Base-by-base conservation (phyloP, 2,329 filamentous ascomycete genomes). In the Trichophyton rubrum region DNA sequence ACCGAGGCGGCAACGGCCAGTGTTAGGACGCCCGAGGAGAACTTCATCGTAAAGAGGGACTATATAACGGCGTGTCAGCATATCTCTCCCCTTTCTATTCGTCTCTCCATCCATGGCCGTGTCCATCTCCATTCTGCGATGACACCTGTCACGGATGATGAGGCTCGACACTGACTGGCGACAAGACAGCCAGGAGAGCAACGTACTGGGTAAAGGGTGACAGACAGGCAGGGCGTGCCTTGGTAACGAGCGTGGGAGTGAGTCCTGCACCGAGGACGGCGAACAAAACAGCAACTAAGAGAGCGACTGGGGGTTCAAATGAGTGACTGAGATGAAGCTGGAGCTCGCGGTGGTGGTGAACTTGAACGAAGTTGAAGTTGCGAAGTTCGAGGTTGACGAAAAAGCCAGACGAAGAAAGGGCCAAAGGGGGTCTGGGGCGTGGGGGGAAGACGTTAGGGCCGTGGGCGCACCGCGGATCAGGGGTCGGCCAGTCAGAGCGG, bases 1-100 rank as follows among this genome's bases (percentile, higher is more conserved):
- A 63, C 62, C 4, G 62, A 71, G 60, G 74, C 73, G 61, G 74
- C 73, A 62, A 76, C 75, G 59, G 74, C 74, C 62, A 77, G 68
- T 62, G 73, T 72, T 35, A 73, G 61, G 62, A 71, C 69, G 67
- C 73, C 64, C 35, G 72, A 67, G 11, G 55, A 38, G 65, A 75
- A 70, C 71, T 75, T 75, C 74, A 75, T 76, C 63, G 65, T 68
- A 49, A 38, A 38, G 3, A 38, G 33, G 33, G 33, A 38, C 33
- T 38, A 38, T 38, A 38, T 38, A 38, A 13, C 33, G 11, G 33
- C 33, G 11, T 30, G 27, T 38, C 11, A 38, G 33, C 33, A 38
- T 30, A 7, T 38, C 33, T 38, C 33, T 7, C 9, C 30, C 6
- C 30, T 9, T 9, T 33, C 30, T 33, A 7, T 9, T 9, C 30